Base-by-base conservation (phyloP, 257 asterid genomes). In the Solanum paucissectum region DNA sequence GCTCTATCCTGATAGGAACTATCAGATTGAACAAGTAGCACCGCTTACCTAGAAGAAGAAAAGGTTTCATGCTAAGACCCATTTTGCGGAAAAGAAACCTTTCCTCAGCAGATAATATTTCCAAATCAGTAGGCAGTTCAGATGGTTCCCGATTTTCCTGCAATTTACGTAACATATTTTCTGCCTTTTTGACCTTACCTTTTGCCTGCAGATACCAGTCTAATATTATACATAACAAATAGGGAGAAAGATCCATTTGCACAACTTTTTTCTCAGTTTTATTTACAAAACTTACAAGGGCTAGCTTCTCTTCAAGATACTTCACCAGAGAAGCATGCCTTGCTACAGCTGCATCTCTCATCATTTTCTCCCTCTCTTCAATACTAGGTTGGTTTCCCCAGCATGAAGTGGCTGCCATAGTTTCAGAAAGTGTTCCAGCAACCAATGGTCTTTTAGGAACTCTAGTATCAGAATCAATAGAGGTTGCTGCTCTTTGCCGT, bases 371-470 rank as follows among this genome's bases (percentile, higher is more conserved):
- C 62, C 89, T 69, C 82, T 95, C 98, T 75, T 91, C 91, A 89
- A 66, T 84, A 89, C 87, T 89, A 18, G 94, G 93, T 83, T 91
- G 89, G 90, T 86, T 92, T 69, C 91, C 94, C 99, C 99, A 97
- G 29, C 91, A 93, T 69, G 96, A 90, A 72, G 95, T 94, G 86
- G 99, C 99, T 71, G 98, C 98, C 88, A 93, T 62, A 9, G 98
- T 95, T 92, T 95, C 98, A n/a, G 96, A 90, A 88, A 97, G 97
- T 73, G 99, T 97, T 62, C 99, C 99, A 32, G 99, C 99, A 93
- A 97, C 93, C 88, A 95, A 91, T 60, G 92, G 95, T 84, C 89
- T 89, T 88, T 89, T 90, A 84, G 92, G 66, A 86, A 88, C 75
- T 87, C 85, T 87, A 69, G 87, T 16, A 87, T 91, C 91, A 85